Conservation (phyloP, 345 rosid species). For the Brassica incana region DNA sequence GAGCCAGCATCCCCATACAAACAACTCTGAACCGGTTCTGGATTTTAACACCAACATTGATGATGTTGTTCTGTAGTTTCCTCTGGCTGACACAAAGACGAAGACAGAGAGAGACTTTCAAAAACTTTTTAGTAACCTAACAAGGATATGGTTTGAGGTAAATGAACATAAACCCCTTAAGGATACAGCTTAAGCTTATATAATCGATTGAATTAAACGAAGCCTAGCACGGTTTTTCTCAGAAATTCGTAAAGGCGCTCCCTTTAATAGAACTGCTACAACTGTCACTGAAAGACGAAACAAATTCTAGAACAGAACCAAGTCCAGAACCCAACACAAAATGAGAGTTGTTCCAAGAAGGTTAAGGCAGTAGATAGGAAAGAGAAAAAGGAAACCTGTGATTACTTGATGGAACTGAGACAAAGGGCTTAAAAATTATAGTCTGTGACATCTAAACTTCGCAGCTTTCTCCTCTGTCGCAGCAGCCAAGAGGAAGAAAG, state of each 20-base stretch:
- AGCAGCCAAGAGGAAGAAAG: conserved; percentile 5
- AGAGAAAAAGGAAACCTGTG: conserved; percentile 38
- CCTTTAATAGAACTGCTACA: too few relatives aligned
- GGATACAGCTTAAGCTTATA: too few relatives aligned
- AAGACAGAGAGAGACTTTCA: conserved; percentile 8
- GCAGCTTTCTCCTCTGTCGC: conserved; percentile 1
- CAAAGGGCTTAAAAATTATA: conserved; percentile 38
- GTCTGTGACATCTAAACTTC: conserved; percentile 36
- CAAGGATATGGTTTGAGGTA: too few relatives aligned
- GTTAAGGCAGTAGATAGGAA: not conserved
- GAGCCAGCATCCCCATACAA: conserved; percentile 82
- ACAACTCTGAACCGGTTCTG: conserved; percentile 51
- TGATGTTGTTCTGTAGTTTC: conserved; percentile 27
- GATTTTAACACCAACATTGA: conserved; percentile 39
- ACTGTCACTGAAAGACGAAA: not conserved
- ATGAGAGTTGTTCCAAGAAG: not conserved
- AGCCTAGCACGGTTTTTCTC: too few relatives aligned
- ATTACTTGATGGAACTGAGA: conserved; percentile 44
- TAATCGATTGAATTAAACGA: too few relatives aligned
- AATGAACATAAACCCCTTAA: too few relatives aligned
- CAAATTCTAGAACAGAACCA: not conserved
- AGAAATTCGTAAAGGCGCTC: too few relatives aligned
- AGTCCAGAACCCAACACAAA: not conserved
- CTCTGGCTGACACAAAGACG: conserved; percentile 34
- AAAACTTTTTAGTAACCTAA: too few relatives aligned